Evolutionary conservation across 805 yeast genomes (phyloP).

Genomic region (Komagataella mondaviorum): DNA sequence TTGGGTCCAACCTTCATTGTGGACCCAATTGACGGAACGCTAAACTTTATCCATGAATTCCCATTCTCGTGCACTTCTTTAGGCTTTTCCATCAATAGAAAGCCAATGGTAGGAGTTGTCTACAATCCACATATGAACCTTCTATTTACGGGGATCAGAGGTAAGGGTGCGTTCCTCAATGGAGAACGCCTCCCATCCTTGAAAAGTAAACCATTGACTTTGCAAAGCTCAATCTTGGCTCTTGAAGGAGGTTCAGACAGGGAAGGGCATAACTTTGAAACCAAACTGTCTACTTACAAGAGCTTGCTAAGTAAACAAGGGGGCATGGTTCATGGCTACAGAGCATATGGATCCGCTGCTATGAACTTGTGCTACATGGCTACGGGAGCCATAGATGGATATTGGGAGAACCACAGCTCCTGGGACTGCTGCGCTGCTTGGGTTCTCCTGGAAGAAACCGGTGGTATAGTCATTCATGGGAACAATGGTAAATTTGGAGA

Average conservation of each 20-base stretch:
- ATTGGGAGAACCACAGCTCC: slow-evolving; percentile 48
- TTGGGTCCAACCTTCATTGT: slow-evolving; percentile 49
- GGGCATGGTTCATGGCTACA: slow-evolving; percentile 47
- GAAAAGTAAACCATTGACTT: slow-evolving; percentile 20
- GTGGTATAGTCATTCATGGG: slow-evolving; percentile 44
- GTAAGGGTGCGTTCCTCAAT: slow-evolving; percentile 41
- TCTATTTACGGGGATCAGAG: slow-evolving; percentile 39
- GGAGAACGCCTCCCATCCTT: slow-evolving; percentile 20
- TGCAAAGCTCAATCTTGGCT: slow-evolving; percentile 41
- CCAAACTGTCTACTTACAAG: slow-evolving; percentile 33
- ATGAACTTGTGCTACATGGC: slow-evolving; percentile 47
- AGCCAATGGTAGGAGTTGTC: slow-evolving; percentile 51
- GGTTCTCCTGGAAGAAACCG: slow-evolving; percentile 46
- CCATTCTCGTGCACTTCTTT: slow-evolving; percentile 51
- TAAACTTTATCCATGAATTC: slow-evolving; percentile 49
- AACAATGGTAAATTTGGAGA: slow-evolving; percentile 30
- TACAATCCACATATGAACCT: slow-evolving; percentile 44
- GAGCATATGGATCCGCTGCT: slow-evolving; percentile 54
- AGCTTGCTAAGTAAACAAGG: slow-evolving; percentile 33
- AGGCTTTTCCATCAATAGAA: slow-evolving; percentile 34
- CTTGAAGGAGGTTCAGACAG: slow-evolving; percentile 53
- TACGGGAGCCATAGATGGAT: slow-evolving; percentile 42
- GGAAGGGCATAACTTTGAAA: slow-evolving; percentile 32
- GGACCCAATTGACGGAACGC: slow-evolving; percentile 57
- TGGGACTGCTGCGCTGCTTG: slow-evolving; percentile 67